Evolutionary conservation across 192 early-diverging fungal species (phyloP), one percentile per base, ranked within the genome.

Genomic region (Funneliformis geosporum): DNA sequence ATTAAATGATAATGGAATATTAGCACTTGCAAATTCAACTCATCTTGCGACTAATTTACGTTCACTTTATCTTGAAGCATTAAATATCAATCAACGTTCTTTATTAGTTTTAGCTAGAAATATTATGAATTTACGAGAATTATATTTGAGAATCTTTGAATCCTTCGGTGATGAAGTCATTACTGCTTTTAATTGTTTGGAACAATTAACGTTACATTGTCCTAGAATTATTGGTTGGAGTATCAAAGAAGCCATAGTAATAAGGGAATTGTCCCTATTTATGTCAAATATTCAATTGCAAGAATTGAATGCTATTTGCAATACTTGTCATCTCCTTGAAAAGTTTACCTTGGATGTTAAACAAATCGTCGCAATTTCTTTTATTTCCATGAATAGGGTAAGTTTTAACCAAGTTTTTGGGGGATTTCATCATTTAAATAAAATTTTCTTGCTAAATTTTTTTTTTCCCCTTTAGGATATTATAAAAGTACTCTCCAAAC

Each of bases 331-430:
- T 8, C 11, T 5, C 12, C 14, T 65, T 5, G 64, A 65, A 65
- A 65, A 38, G 11, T 65, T 65, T 65, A 65, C 64, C 33, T 65
- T 65, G 10, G 64, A 65, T 65, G n/a, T 38, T 33, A 60, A n/a
- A 6, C 11, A 16, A 6, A 33, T 65, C 7, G 14, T 65, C 14
- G 59, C 10, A 60, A 5, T 33, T 33, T 6, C 10, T 65, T 14
- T 33, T 65, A 28, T 28, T 33, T 5, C 5, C 18, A n/a, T 60
- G 59, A 28, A 65, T 38, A 28, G 5, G 50, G 50, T 55, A 55
- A 33, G 33, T 33, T 5, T 16, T 18, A 4, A 55, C 5, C 18
- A 5, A 10, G 9, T 44, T 44, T 62, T 62, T n/a, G 4, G 18
- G 6, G 18, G 9, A 9, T 23, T 62, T 62, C n/a, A n/a, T 61